Evolutionary conservation across 495 filamentous ascomycete genomes (phyloP).

Genomic region (Aspergillus nanangensis): DNA sequence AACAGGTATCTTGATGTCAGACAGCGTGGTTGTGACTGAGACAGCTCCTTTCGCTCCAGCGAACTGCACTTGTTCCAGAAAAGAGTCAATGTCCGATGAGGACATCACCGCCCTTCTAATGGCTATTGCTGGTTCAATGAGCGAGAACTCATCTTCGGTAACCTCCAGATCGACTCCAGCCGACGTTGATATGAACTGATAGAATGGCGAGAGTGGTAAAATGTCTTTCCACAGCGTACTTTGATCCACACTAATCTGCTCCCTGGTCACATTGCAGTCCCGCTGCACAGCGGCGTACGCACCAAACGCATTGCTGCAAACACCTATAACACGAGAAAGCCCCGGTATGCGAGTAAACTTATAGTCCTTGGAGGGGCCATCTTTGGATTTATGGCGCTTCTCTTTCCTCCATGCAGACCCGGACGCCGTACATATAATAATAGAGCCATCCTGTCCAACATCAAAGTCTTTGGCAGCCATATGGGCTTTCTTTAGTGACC

Average conservation of each 20-base stretch:
- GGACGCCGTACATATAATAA: conserved; percentile 88
- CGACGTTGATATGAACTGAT: conserved; percentile 13
- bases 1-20: conserved; percentile 67
- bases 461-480: conserved; percentile 85
- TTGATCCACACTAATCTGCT: conserved; percentile 61
- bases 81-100: conserved; percentile 53
- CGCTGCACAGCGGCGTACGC: conserved; percentile 83
- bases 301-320: conserved; percentile 82
- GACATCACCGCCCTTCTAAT: conserved; percentile 45
- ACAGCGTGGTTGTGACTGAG: conserved; percentile 52
- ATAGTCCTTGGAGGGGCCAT: conserved; percentile 68
- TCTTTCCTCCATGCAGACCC: conserved; percentile 88
- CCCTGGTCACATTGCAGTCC: conserved; percentile 77
- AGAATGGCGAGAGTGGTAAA: conserved; percentile 61
- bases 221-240: conserved; percentile 72
- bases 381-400: conserved; percentile 75
- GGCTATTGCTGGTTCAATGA: conserved; percentile 17
- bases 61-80: conserved; percentile 32
- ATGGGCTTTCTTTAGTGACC: conserved; percentile 72
- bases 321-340: conserved; percentile 75
- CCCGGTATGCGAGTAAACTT: conserved; percentile 89
- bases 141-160: conserved; percentile 1
- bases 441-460: conserved; percentile 88
- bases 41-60: conserved; percentile 29
- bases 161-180: conserved; percentile 7